Base-by-base conservation (phyloP, 75 land plant species). In the Selaginella moellendorffii region DNA sequence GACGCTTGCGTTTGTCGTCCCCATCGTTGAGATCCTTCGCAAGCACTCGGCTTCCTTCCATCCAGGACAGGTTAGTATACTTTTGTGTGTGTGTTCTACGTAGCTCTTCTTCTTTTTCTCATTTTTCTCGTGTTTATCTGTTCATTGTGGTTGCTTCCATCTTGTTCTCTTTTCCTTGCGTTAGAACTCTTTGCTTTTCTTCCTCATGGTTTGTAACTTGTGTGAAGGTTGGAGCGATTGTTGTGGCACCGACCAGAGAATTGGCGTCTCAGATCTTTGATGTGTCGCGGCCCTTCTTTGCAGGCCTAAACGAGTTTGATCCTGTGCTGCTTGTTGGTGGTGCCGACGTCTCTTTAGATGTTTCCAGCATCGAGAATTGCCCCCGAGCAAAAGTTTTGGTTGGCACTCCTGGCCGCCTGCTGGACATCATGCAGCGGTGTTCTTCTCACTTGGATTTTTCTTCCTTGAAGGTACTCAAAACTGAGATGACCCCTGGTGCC, bases 221-320 rank as follows among this genome's bases (percentile, higher is more conserved):
- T n/a, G n/a, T 36, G 14, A 5, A 95, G 96, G 83, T 95, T 18
- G 67, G 83, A 60, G 99, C 84, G 1, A 65, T 95, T 20, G 74
- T 95, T 25, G 76, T 95, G 19, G 89, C 99, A 0, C 99, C 99
- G 0, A 95, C 99, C 1, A 87, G 99, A 65, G 99, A 95, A 67
- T 64, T 95, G 52, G 88, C 99, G n/a, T 77, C 97, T 12, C 99
- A 95, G 54, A 95, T 90, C 61, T 89, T 72, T 65, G 66, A 86
- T 63, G 99, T 95, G 29, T 73, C 87, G 24, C 69, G 77, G 74
- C 97, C 96, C 0, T 86, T 95, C 65, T 61, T 95, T 62, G 30
- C 76, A 0, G 82, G 85, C 1, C 65, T 95, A 42, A 60, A 79
- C 2, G 79, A 79, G 63, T 65, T 89, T 1, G 78, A 71, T 36